Conservation (phyloP, 495 filamentous ascomycete genomes). For the Pseudomonodictys pantanalensis region DNA sequence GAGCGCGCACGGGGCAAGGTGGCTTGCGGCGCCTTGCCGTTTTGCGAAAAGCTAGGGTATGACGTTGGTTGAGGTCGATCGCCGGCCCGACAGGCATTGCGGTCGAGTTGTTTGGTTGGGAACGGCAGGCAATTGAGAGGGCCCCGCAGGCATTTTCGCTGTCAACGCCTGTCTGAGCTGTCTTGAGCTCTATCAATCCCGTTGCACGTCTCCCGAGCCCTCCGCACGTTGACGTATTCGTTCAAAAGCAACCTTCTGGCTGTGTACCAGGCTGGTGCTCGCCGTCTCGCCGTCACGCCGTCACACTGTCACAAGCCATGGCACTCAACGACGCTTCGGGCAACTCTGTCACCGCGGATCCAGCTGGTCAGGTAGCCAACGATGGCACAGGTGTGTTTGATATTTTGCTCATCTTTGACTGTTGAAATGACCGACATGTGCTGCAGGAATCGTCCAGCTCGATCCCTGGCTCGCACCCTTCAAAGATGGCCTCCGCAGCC, state of each 20-base stretch:
- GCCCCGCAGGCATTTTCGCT: constrained; percentile 5
- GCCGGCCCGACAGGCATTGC: constrained; percentile 3
- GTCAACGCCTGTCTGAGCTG: neutral
- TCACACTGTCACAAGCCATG: constrained; percentile 3
- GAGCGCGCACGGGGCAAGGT: neutral
- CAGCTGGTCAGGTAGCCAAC: constrained; percentile 37
- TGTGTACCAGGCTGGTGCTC: too few species aligned
- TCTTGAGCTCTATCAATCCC: neutral
- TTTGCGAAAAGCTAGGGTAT: constrained; percentile 9
- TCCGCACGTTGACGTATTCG: neutral
- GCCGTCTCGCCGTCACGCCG: neutral
- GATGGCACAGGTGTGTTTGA: constrained; percentile 52
- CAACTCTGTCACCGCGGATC: constrained; percentile 36
- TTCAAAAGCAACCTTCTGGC: constrained; percentile 21
- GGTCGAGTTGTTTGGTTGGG: constrained; percentile 14
- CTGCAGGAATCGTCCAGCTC: constrained; percentile 74
- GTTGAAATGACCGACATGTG: constrained; percentile 23
- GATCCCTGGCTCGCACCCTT: constrained; percentile 91
- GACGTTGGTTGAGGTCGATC: too few species aligned
- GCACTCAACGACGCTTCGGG: constrained; percentile 36
- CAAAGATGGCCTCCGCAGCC: constrained; percentile 67
- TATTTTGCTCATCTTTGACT: neutral
- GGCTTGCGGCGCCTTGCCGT: neutral
- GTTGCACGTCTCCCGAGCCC: constrained; percentile 6
- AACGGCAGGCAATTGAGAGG: constrained; percentile 7